phyloP scores from a whole-genome alignment of 177 flowering plant genomes.

The Vitis hybrid region DNA sequence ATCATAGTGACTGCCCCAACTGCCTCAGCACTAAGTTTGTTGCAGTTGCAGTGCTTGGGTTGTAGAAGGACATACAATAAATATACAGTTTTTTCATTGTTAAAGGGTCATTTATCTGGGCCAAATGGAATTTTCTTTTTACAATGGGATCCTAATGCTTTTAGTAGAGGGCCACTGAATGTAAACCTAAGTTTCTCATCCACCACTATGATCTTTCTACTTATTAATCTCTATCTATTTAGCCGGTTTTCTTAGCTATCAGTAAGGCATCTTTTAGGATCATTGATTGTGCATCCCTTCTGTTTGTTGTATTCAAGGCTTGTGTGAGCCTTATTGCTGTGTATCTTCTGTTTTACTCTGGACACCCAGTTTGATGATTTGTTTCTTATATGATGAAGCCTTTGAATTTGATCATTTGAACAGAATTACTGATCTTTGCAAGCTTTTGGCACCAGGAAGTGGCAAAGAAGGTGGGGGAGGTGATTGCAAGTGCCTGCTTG shows the following conservation, averaged over 20 bases:
- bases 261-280: too few relatives aligned
- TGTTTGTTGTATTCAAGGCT: neutral
- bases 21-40: too few relatives aligned
- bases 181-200: neutral
- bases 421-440: neutral
- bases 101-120: too few relatives aligned
- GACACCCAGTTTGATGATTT: neutral
- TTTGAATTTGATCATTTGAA: neutral
- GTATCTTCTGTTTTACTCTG: neutral
- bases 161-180: neutral
- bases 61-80: too few relatives aligned
- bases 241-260: too few relatives aligned
- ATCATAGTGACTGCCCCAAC: too few relatives aligned
- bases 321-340: neutral
- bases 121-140: neutral
- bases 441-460: conserved; percentile 61
- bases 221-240: neutral
- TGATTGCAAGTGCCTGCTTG: conserved; percentile 80
- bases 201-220: neutral
- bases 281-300: neutral
- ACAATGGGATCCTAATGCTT: neutral
- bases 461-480: conserved; percentile 85
- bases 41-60: too few relatives aligned
- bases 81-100: too few relatives aligned
- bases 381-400: neutral